Percentiles rank a stretch among this genome's conserved stretches.
Evolutionary conservation across 306 rosid genomes (phyloP).

Genomic region (Abrus precatorius): DNA sequence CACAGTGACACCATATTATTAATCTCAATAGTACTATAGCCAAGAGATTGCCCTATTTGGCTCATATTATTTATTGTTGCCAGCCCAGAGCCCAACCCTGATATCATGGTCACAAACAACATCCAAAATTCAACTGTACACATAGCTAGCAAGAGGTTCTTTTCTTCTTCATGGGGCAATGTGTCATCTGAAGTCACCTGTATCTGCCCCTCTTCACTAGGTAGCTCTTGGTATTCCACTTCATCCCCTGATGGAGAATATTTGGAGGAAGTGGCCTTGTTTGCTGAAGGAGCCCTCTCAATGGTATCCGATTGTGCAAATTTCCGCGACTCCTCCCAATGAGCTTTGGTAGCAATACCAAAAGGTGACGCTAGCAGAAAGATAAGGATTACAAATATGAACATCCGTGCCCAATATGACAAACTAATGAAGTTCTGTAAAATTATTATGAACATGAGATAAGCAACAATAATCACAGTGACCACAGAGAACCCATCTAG

Average conservation of each 20-base stretch:
- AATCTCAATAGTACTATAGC: constrained; percentile 68
- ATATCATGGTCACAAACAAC: constrained; percentile 73
- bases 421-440: constrained; percentile 60
- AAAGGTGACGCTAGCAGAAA: constrained; percentile 69
- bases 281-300: constrained; percentile 44
- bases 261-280: constrained; percentile 37
- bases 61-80: constrained; percentile 88
- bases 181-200: constrained; percentile 41
- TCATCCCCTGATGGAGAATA: constrained; percentile 36
- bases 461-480: constrained; percentile 67
- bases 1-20: constrained; percentile 77
- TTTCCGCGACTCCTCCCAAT: constrained; percentile 51
- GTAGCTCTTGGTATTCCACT: constrained; percentile 59
- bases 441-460: constrained; percentile 70
- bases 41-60: constrained; percentile 85
- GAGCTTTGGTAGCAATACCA: constrained; percentile 72
- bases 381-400: constrained; percentile 59
- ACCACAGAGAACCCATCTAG: constrained; percentile 67
- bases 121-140: constrained; percentile 78
- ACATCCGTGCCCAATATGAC: constrained; percentile 58
- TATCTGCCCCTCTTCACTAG: constrained; percentile 51
- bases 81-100: constrained; percentile 88
- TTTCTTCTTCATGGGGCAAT: constrained; percentile 51
- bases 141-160: constrained; percentile 71
- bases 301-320: constrained; percentile 13